Base-by-base conservation (phyloP, 352 stramenopile genomes). In the Pythium dissotocum region DNA sequence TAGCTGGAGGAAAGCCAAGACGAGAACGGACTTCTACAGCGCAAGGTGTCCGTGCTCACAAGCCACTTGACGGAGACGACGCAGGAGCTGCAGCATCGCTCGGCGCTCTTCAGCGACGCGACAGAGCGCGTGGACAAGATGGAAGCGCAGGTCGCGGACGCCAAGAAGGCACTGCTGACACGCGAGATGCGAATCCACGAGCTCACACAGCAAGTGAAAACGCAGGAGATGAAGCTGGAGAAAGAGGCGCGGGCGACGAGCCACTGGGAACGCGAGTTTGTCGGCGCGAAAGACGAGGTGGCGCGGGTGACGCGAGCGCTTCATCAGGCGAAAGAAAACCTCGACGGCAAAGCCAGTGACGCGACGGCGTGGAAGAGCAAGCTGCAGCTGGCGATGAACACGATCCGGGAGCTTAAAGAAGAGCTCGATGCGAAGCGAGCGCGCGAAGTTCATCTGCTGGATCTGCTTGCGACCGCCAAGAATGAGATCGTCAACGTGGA, bases 111-210 rank as follows among this genome's bases (percentile, higher is more conserved):
- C 46, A 71, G 58, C 14, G 77, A 89, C 21, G 71, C 76, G 16
- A 77, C 82, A 48, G 72, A 69, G 26, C 77, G 79, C 44, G 74
- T 82, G 14, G 82, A 82, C 49, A 64, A 36, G 5, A 61, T 83
- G 18, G 79, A 90, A 60, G 44, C 53, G 14, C 77, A 81, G 14
- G 63, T 80, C 13, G 63, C 58, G 0, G 73, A 86, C n/a, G 78
- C 75, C 16, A 85, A 83, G 64, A 78, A 82, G 53, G 68, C 73
- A 12, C 38, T 89, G n/a, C 71, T 90, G 52, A 87, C 74, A 32
- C 76, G 71, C 32, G 81, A 91, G 59, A 89, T 91, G 80, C 76
- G 84, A 32, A 65, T 85, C 46, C 75, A 89, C 48, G 80, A 87
- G 12, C 73, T 82, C 33, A 55, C 65, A 16, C 75, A 88, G 65